Conservation (phyloP, 164 flowering plant species). For the Magnolia changhungtana region DNA sequence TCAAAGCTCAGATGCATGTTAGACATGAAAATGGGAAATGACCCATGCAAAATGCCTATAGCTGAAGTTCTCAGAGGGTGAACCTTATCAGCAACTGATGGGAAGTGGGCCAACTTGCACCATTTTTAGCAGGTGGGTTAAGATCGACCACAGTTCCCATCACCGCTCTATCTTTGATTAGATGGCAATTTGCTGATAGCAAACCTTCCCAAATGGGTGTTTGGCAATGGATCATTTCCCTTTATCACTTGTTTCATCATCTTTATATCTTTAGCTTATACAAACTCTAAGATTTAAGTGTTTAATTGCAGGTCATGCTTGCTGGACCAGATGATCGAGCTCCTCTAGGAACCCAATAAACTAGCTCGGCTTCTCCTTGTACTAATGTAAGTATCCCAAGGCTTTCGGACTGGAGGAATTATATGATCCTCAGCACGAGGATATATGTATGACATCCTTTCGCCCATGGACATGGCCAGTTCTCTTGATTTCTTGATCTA, state of each 20-base stretch:
- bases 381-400: conserved; percentile 31
- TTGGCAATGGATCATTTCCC: background rate
- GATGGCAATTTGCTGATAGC: background rate
- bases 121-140: background rate
- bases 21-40: too few relatives aligned
- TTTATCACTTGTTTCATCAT: background rate
- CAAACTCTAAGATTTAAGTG: background rate
- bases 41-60: too few relatives aligned
- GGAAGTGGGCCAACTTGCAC: too few relatives aligned
- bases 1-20: too few relatives aligned
- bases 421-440: background rate
- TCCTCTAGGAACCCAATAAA: conserved; percentile 27
- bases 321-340: conserved; percentile 79
- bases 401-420: conserved; percentile 1
- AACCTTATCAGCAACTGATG: too few relatives aligned
- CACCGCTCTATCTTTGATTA: background rate
- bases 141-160: background rate
- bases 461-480: background rate
- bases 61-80: too few relatives aligned
- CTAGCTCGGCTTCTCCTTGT: conserved; percentile 6
- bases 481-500: background rate
- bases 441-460: background rate
- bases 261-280: background rate
- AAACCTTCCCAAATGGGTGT: background rate
- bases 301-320: conserved; percentile 58